Percentiles rank a stretch among this genome's conserved stretches.
These are phyloP conservation scores for Citrullus colocynthis DNA, from an alignment of 306 rosid species.

Conservation along the genomic window DNA sequence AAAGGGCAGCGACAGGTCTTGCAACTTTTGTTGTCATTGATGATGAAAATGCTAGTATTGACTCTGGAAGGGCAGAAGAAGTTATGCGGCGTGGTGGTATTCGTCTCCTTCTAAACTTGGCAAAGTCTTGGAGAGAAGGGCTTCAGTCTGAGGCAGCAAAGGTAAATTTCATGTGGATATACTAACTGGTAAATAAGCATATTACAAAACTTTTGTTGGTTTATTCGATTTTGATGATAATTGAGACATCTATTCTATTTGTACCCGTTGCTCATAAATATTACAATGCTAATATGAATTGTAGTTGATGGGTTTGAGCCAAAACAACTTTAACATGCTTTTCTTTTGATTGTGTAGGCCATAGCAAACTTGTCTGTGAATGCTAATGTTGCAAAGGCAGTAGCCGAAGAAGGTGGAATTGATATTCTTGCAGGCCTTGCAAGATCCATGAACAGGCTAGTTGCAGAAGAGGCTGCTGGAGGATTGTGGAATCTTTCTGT, in stretches of 20 bases:
- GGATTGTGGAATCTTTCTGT: constrained; percentile 99
- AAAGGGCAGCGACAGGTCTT: constrained; percentile 99
- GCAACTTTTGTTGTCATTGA: constrained; percentile 98
- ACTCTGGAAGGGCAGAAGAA: constrained; percentile 90
- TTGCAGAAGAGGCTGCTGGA: constrained; percentile 99
- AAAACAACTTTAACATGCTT: constrained; percentile 1
- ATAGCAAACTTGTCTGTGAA: constrained; percentile 97
- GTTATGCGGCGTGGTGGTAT: constrained; percentile 97
- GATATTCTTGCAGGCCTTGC: constrained; percentile 93
- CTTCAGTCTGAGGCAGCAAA: constrained; percentile 98
- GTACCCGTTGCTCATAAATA: neutral
- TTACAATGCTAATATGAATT: neutral
- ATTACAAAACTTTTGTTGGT: neutral
- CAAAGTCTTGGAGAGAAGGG: constrained; percentile 97
- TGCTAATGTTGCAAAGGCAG: constrained; percentile 93
- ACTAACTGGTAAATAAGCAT: neutral
- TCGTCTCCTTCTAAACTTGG: constrained; percentile 76
- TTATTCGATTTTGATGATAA: neutral
- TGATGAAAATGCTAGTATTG: constrained; percentile 94
- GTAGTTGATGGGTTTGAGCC: constrained; percentile 4
- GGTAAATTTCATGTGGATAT: constrained; percentile 27
- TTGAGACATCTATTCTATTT: neutral
- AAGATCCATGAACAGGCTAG: constrained; percentile 91
- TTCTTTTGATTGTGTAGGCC: constrained; percentile 39
- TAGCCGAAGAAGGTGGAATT: constrained; percentile 98